A percentile compares a stretch with the other conserved stretches of the same genome.
These are phyloP conservation scores for Chimonanthus praecox DNA, from an alignment of 164 flowering plant genomes.

Conservation along the genomic window DNA sequence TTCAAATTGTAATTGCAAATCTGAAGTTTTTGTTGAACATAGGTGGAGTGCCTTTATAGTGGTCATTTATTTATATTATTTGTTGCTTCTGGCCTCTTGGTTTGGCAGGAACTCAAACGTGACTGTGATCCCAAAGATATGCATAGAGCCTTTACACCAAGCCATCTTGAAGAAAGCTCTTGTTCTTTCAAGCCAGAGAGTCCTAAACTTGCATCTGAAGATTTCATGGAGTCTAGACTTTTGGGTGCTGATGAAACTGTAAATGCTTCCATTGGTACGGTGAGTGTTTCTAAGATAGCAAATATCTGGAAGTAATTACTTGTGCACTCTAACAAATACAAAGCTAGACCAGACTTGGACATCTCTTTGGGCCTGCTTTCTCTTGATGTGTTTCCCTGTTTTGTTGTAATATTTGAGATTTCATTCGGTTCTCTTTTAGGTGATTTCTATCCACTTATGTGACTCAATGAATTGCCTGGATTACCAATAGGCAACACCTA, in stretches of 20 bases:
- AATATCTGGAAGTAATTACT: constrained; percentile 14
- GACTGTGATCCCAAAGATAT: constrained; percentile 19
- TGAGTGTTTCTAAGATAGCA: constrained; percentile 26
- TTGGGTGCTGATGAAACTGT: constrained; percentile 21
- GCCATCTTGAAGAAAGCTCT: constrained; percentile 54
- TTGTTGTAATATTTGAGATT: no score
- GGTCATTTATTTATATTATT: no score
- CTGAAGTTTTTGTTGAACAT: no score
- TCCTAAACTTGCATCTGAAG: constrained; percentile 23
- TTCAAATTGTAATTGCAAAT: no score
- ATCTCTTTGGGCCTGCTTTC: no score
- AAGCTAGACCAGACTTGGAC: background rate
- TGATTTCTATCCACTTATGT: no score
- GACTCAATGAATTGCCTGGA: no score
- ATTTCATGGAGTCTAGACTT: constrained; percentile 26
- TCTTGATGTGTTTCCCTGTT: no score
- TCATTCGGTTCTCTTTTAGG: no score
- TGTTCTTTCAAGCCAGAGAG: constrained; percentile 49
- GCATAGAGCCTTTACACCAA: constrained; percentile 28
- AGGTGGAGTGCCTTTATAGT: no score
- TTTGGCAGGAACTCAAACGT: constrained; percentile 40
- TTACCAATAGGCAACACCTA: no score
- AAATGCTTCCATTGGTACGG: constrained; percentile 25
- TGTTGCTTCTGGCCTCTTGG: background rate
- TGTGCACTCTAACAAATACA: constrained; percentile 19